Evolutionary conservation across 2,329 filamentous ascomycete genomes (phyloP).

Genomic region (Stachybotrys echinatus): DNA sequence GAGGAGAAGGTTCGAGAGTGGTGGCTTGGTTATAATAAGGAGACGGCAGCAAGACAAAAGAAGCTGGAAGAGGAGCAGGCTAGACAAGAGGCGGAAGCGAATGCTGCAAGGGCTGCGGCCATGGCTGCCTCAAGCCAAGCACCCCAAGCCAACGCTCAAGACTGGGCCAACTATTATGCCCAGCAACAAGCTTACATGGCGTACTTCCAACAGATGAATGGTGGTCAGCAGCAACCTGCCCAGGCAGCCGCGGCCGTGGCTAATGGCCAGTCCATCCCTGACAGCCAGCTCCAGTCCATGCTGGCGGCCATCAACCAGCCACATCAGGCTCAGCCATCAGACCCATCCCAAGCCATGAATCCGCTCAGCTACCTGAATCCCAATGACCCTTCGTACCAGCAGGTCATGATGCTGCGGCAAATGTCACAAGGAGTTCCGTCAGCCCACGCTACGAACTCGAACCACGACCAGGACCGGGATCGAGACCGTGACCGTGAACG

Average conservation of each 20-base stretch:
- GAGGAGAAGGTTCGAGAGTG: constrained; percentile 44
- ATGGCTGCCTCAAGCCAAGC: constrained; percentile 11
- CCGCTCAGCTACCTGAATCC: constrained; percentile 24
- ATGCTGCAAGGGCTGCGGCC: constrained; percentile 18
- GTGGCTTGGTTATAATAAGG: constrained; percentile 43
- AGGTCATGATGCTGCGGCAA: constrained; percentile 32
- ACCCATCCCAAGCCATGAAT: constrained; percentile 12
- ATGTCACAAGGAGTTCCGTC: constrained; percentile 27
- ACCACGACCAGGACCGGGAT: constrained; percentile 19
- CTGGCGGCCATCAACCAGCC: constrained; percentile 35
- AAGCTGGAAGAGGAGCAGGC: constrained; percentile 31
- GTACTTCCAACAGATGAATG: constrained; percentile 33
- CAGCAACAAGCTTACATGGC: constrained; percentile 37
- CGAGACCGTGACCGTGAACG: constrained; percentile 29
- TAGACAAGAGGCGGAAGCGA: constrained; percentile 25
- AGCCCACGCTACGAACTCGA: constrained; percentile 12
- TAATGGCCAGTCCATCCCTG: constrained; percentile 19
- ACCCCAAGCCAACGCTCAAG: constrained; percentile 19
- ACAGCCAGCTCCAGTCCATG: constrained; percentile 38
- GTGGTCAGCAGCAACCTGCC: constrained; percentile 18
- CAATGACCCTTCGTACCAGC: constrained; percentile 34
- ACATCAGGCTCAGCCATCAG: constrained; percentile 14
- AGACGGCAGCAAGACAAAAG: constrained; percentile 30
- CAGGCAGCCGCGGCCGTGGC: constrained; percentile 11
- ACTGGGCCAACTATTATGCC: constrained; percentile 36